Conservation (phyloP, 2,329 filamentous ascomycete genomes). For the Fusarium sp. region DNA sequence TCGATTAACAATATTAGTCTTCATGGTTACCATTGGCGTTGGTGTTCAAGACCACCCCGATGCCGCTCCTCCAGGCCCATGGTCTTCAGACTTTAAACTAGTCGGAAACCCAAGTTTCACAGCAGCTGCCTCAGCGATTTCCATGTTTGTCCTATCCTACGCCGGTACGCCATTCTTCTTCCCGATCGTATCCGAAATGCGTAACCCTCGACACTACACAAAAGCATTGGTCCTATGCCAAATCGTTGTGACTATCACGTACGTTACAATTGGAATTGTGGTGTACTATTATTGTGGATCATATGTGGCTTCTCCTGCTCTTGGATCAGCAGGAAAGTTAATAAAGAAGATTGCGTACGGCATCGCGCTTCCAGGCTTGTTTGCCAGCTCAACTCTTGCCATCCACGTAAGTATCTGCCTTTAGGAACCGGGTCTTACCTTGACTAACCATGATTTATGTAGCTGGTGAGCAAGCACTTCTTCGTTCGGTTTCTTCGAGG, state of each 20-base stretch:
- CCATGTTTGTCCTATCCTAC: conserved; percentile 53
- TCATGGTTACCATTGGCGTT: conserved; percentile 48
- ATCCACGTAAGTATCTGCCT: conserved; percentile 28
- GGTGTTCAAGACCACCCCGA: conserved; percentile 47
- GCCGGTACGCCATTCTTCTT: conserved; percentile 53
- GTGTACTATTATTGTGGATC: conserved; percentile 61
- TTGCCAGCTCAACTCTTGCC: conserved; percentile 44
- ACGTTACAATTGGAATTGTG: conserved; percentile 50
- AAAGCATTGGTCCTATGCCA: conserved; percentile 45
- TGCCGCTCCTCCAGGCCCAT: conserved; percentile 38
- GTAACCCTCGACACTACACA: conserved; percentile 46
- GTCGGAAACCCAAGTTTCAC: conserved; percentile 47
- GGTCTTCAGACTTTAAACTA: conserved; percentile 47
- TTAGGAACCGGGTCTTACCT: accelerated
- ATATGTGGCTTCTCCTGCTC: conserved; percentile 59
- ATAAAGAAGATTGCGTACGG: conserved; percentile 61
- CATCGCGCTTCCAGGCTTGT: conserved; percentile 48
- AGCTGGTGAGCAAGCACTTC: conserved; percentile 44
- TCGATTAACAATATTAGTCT: neutral
- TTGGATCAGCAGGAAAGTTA: conserved; percentile 57
- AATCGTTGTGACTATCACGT: conserved; percentile 47
- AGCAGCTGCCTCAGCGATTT: conserved; percentile 47
- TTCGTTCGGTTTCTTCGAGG: conserved; percentile 47
- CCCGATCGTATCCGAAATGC: conserved; percentile 50
- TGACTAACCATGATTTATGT: neutral